Evolutionary conservation across 2,329 filamentous ascomycete species (phyloP).

Genomic region (Lachnellula occidentalis): DNA sequence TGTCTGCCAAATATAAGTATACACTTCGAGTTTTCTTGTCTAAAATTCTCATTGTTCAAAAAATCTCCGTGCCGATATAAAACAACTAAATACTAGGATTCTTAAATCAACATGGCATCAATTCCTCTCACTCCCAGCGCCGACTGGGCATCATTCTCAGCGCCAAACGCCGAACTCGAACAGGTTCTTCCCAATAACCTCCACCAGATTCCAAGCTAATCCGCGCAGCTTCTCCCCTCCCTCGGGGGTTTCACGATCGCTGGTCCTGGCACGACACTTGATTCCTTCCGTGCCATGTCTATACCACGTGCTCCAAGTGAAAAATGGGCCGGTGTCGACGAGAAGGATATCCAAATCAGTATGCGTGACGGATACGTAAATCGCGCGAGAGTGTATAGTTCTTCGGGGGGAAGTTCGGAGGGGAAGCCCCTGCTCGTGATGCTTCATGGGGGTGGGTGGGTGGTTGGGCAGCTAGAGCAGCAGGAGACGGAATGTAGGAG

Average conservation of each 20-base stretch:
- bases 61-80: too few relatives aligned
- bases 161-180: too few relatives aligned
- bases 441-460: constrained; percentile 26
- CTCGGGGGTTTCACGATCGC: neutral
- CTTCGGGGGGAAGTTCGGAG: neutral
- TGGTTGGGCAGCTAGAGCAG: constrained; percentile 28
- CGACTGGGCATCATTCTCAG: too few relatives aligned
- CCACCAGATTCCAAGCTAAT: neutral
- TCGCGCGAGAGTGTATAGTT: neutral
- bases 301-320: neutral
- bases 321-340: constrained; percentile 1
- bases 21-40: too few relatives aligned
- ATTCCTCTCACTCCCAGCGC: too few relatives aligned
- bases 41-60: too few relatives aligned
- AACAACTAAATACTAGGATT: too few relatives aligned
- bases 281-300: neutral
- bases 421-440: constrained; percentile 23
- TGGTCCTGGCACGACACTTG: constrained; percentile 2
- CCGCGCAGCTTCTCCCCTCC: neutral
- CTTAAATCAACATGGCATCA: too few relatives aligned
- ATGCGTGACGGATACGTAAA: constrained; percentile 1
- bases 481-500: constrained; percentile 29
- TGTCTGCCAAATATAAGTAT: too few relatives aligned
- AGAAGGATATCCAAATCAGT: constrained; percentile 6
- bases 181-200: neutral